Conservation (phyloP, 176 grass and related monocot species). For the Zizania latifolia region DNA sequence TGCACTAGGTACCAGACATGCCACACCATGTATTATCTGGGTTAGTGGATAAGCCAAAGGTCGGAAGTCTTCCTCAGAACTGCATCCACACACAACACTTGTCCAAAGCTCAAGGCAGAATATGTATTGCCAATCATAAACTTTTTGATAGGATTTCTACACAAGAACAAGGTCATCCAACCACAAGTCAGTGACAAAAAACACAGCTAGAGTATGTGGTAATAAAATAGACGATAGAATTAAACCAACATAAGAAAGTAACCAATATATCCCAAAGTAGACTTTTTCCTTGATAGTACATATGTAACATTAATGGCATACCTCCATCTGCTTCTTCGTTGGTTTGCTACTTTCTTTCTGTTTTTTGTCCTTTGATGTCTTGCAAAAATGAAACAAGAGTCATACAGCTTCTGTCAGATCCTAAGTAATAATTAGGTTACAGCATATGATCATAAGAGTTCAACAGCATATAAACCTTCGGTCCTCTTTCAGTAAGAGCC, state of each 20-base stretch:
- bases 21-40: conserved; percentile 87
- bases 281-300: neutral
- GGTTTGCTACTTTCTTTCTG: conserved; percentile 66
- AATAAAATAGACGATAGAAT: neutral
- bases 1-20: conserved; percentile 72
- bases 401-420: conserved; percentile 13
- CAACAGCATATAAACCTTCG: conserved; percentile 58
- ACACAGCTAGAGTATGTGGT: neutral
- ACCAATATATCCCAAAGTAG: neutral
- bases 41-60: conserved; percentile 86
- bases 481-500: conserved; percentile 79
- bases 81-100: conserved; percentile 59
- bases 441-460: conserved; percentile 4
- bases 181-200: conserved; percentile 2
- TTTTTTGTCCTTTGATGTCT: conserved; percentile 70
- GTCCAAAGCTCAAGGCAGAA: conserved; percentile 98
- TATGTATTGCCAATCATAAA: conserved; percentile 98
- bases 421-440: conserved; percentile 5
- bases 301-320: conserved; percentile 3
- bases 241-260: neutral
- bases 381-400: conserved; percentile 30
- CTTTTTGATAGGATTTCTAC: conserved; percentile 90
- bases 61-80: conserved; percentile 56
- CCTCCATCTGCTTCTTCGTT: conserved; percentile 67
- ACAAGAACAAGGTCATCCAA: conserved; percentile 27